Evolutionary conservation across 2,329 filamentous ascomycete species (phyloP), one percentile per base, ranked within the genome.

Genomic region (Colletotrichum melonis): DNA sequence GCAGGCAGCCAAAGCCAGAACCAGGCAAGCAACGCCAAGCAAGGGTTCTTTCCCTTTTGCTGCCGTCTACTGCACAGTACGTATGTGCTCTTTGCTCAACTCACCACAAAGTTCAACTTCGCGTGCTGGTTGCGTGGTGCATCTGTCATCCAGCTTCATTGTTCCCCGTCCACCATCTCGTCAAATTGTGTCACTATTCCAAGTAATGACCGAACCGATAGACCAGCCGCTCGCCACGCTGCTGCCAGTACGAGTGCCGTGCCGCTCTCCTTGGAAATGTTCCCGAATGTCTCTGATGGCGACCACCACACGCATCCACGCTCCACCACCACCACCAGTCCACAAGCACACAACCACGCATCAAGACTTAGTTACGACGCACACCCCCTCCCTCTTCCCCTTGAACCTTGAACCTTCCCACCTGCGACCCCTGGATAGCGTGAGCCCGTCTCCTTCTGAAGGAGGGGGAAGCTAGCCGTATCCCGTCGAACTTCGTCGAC

Each of bases 201-300:
- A 46, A 3, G 42, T 19, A 16, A 46, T 19, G 16, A 46, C 42
- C 42, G 42, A 46, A 46, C 42, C 42, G 42, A 46, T 46, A n/a
- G 42, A 46, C 42, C 16, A 32, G 14, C 42, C 42, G 16, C 42
- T 46, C 16, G 16, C 42, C 42, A 46, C 42, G 42, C 42, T 46
- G 42, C 42, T 46, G 7, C 19, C 42, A 46, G 42, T n/a, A 16
- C 7, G 42, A n/a, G 7, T n/a, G 19, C 42, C 42, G 42, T 46
- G 42, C 42, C 42, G 42, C 42, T n/a, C 38, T 42, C 16, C 19
- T 49, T 24, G 24, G 58, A n/a, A 46, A 28, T 16, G 62, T 55
- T 14, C 62, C 42, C 28, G 30, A 38, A 38, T 64, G 32, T 65
- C 49, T 65, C 32, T 64, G 49, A 64, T 65, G 63, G 30, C 63